A percentile compares a stretch with the other conserved stretches of the same genome.
Evolutionary conservation across 1,284 basidiomycete genomes (phyloP).

Genomic region (Cryptococcus sp.): DNA sequence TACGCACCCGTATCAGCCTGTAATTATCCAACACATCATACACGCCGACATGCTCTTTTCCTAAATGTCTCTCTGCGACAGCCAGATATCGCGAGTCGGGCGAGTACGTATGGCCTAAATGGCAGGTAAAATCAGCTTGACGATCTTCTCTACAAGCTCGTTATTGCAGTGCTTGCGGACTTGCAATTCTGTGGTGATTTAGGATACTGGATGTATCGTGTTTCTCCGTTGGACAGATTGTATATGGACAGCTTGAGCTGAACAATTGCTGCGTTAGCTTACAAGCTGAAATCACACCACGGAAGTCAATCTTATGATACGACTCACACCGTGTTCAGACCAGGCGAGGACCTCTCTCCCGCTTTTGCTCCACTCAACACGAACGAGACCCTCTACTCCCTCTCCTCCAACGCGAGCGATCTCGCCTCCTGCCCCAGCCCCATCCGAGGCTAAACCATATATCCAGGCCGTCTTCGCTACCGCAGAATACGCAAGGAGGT

Average conservation of each 20-base stretch:
- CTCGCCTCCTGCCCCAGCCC: constrained; percentile 66
- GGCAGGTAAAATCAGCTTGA: background rate
- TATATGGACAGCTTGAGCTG: constrained; percentile 78
- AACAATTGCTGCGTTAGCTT: background rate
- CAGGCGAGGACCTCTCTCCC: constrained; percentile 78
- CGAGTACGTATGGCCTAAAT: constrained; percentile 72
- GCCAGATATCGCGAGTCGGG: constrained; percentile 76
- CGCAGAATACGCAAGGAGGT: constrained; percentile 70
- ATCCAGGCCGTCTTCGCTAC: constrained; percentile 63
- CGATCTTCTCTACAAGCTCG: no score
- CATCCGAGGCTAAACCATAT: constrained; percentile 58
- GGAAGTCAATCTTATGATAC: constrained; percentile 20
- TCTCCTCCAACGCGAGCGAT: constrained; percentile 62
- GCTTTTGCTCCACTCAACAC: constrained; percentile 81
- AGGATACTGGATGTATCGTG: constrained; percentile 46
- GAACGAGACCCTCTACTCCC: constrained; percentile 77
- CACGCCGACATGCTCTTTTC: constrained; percentile 77
- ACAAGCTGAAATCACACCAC: background rate
- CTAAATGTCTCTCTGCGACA: constrained; percentile 78
- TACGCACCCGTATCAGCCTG: constrained; percentile 69
- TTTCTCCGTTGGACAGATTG: constrained; percentile 68
- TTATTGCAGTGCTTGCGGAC: no score
- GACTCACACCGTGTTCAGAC: constrained; percentile 80
- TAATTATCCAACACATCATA: constrained; percentile 73
- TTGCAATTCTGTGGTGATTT: constrained; percentile 25